Percentiles rank a stretch among this genome's conserved stretches.
Conservation (phyloP, 495 filamentous ascomycete species). For the Penicillium argentinense region DNA sequence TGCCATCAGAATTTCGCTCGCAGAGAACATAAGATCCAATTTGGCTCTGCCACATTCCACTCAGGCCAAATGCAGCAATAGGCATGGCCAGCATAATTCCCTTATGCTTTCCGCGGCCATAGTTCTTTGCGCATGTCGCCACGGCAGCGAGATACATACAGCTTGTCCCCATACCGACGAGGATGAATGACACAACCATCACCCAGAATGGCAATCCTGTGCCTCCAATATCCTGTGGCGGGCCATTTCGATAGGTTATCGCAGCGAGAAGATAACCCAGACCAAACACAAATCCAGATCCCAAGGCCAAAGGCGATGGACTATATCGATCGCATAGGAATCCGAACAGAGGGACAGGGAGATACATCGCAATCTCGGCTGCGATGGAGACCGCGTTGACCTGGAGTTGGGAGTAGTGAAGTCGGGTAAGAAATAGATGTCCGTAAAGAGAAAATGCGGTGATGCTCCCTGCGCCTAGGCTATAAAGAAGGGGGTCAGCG, state of each 20-base stretch:
- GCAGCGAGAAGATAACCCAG: conserved; percentile 82
- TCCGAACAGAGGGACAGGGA: conserved; percentile 84
- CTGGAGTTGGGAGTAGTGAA: conserved; percentile 85
- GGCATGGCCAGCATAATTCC: conserved; percentile 86
- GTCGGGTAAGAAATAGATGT: conserved; percentile 75
- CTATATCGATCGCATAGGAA: conserved; percentile 87
- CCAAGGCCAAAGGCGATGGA: conserved; percentile 68
- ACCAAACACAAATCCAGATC: conserved; percentile 73
- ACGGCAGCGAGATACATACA: conserved; percentile 85
- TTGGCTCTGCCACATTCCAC: conserved; percentile 94
- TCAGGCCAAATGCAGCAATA: conserved; percentile 89
- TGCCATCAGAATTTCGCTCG: conserved; percentile 59
- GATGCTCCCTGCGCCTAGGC: conserved; percentile 79
- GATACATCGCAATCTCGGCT: conserved; percentile 82
- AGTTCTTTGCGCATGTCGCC: conserved; percentile 96
- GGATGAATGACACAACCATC: conserved; percentile 82
- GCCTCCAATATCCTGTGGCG: conserved; percentile 54
- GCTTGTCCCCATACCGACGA: conserved; percentile 78
- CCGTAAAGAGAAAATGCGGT: conserved; percentile 90
- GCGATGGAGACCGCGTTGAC: conserved; percentile 87
- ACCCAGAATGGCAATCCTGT: conserved; percentile 69
- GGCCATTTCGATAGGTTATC: conserved; percentile 67
- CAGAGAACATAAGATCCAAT: conserved; percentile 76
- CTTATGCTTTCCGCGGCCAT: conserved; percentile 81
- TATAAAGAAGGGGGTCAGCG: conserved; percentile 21